Base-by-base conservation (phyloP, 2,329 filamentous ascomycete species). In the Aspergillus spinulosporus region DNA sequence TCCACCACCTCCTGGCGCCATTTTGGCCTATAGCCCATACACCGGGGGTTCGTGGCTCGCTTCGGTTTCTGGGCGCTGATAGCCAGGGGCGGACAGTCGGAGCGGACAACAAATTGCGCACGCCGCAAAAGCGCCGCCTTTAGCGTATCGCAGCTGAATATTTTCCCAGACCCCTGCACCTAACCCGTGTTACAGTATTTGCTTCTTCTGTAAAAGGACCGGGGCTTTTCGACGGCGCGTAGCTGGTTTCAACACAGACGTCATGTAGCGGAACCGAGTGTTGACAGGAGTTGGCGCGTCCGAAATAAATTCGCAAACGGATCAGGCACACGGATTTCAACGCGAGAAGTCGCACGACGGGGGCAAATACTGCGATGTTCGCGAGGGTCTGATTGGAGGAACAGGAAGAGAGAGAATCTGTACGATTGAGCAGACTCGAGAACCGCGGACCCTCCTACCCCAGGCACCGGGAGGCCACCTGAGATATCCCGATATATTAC, bases 1-100 rank as follows among this genome's bases (percentile, higher is more conserved):
- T 72, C 94, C 92, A 78, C 89, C 92, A 70, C 90, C 90, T 66
- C 84, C 82, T 66, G 84, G 80, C 69, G 84, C 82, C 87, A 90
- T 90, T 56, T 64, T 75, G 64, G 43, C 59, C 60, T 63, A 66
- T 70, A 54, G 67, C 68, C 72, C 73, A 75, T 75, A 62, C 64
- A 74, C 70, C 61, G 58, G 59, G 56, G 52, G 31, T 14, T 49
- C 28, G 60, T 64, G 52, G 57, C 52, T 52, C 56, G 50, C 49
- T 43, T 58, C 58, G 53, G 55, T 50, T 44, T 54, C 52, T n/a
- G 29, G 51, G 40, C 57, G 51, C 39, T 53, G 58, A 48, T 59
- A 29, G 42, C 56, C 43, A 58, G 34, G 57, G 49, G 50, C 37
- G 48, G 45, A 61, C 52, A 49, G 43, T 56, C 50, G 50, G 48